These are phyloP conservation scores for Salix dunnii DNA, from an alignment of 345 rosid genomes.

Conservation along the genomic window DNA sequence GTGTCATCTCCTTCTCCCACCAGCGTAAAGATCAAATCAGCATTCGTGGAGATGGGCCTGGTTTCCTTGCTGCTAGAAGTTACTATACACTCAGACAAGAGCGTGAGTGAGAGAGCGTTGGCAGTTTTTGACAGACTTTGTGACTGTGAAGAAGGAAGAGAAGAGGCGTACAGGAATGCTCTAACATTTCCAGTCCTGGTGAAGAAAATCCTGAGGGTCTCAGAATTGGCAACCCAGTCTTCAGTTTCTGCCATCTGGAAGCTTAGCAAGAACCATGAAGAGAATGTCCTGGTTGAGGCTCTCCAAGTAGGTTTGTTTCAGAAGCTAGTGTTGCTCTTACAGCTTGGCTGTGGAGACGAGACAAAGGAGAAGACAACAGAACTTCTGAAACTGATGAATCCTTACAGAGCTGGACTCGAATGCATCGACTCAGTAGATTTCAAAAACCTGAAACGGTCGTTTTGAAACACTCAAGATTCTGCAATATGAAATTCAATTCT, in stretches of 20 bases:
- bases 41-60: constrained; percentile 32
- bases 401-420: constrained; percentile 47
- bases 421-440: constrained; percentile 58
- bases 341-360: constrained; percentile 41
- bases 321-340: constrained; percentile 53
- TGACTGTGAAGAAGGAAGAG: constrained; percentile 34
- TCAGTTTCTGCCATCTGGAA: constrained; percentile 48
- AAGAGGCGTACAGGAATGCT: constrained; percentile 32
- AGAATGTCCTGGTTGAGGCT: constrained; percentile 29
- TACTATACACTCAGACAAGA: constrained; percentile 29
- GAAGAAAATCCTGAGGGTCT: constrained; percentile 44
- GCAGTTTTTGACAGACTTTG: constrained; percentile 34
- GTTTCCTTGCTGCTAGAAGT: constrained; percentile 28
- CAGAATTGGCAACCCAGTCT: constrained; percentile 33
- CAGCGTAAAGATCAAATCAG: constrained; percentile 4
- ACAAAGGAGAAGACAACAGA: constrained; percentile 60
- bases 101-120: constrained; percentile 35
- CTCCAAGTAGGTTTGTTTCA: constrained; percentile 59
- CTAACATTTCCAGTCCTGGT: constrained; percentile 44
- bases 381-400: constrained; percentile 55
- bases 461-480: constrained; percentile 26
- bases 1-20: constrained; percentile 19
- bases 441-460: constrained; percentile 55
- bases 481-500: not conserved
- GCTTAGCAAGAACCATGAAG: constrained; percentile 33